These are phyloP conservation scores for Jacaranda copaia DNA, from an alignment of 257 asterid genomes.

Conservation along the genomic window DNA sequence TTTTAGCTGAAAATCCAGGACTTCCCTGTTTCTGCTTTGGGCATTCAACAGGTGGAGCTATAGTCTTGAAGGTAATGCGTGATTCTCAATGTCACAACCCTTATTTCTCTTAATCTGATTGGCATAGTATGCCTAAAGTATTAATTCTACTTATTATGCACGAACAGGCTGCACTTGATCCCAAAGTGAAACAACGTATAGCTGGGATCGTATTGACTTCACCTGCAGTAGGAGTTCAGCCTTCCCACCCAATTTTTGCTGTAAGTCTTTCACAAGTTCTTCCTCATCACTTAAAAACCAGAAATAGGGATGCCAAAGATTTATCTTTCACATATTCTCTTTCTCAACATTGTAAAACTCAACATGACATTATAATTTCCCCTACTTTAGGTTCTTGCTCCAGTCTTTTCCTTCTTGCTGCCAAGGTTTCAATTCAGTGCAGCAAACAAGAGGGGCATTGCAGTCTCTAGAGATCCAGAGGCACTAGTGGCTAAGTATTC, in stretches of 20 bases:
- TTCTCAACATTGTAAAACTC: too few relatives aligned
- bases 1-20: conserved; percentile 67
- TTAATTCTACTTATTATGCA: too few relatives aligned
- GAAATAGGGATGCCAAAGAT: too few relatives aligned
- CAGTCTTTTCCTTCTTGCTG: conserved; percentile 67
- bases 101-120: conserved; percentile 3
- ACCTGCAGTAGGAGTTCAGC: conserved; percentile 94
- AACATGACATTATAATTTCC: neutral
- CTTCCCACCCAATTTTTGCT: conserved; percentile 79
- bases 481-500: conserved; percentile 89
- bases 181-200: conserved; percentile 61
- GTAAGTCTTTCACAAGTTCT: conserved; percentile 45
- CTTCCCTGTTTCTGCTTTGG: conserved; percentile 91
- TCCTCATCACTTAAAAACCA: too few relatives aligned
- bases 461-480: conserved; percentile 79
- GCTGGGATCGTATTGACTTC: conserved; percentile 85
- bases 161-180: conserved; percentile 77
- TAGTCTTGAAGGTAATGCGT: conserved; percentile 80
- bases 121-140: neutral
- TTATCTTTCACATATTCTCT: too few relatives aligned
- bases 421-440: conserved; percentile 91
- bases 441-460: conserved; percentile 76
- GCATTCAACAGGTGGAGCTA: conserved; percentile 96
- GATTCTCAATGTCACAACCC: neutral
- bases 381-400: conserved; percentile 74